Evolutionary conservation across 2,329 filamentous ascomycete species (phyloP).

Genomic region (Lecanicillium sp.): DNA sequence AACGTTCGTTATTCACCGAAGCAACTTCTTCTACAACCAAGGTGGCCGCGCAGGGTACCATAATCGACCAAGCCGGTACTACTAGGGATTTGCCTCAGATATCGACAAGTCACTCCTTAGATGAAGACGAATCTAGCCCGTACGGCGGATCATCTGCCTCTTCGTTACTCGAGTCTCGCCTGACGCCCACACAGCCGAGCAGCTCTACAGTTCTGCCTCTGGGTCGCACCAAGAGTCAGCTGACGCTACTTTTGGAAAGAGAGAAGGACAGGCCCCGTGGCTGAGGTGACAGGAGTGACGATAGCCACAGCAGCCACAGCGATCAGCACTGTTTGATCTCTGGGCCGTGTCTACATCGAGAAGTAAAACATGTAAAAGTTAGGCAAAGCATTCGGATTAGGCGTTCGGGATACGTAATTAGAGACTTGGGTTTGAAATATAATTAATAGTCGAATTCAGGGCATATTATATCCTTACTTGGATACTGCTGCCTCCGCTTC

Average conservation of each 20-base stretch:
- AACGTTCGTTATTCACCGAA: slow-evolving; percentile 27
- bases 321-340: neutral
- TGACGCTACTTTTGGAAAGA: slow-evolving; percentile 51
- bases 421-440: too few relatives aligned
- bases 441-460: too few relatives aligned
- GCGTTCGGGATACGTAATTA: too few relatives aligned
- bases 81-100: slow-evolving; percentile 6
- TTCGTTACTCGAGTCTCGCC: slow-evolving; percentile 31
- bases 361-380: too few relatives aligned
- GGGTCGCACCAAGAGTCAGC: slow-evolving; percentile 54
- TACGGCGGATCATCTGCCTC: slow-evolving; percentile 14
- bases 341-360: too few relatives aligned
- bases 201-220: slow-evolving; percentile 41
- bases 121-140: slow-evolving; percentile 7
- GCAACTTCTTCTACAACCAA: slow-evolving; percentile 36
- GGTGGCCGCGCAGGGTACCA: slow-evolving; percentile 37
- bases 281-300: neutral
- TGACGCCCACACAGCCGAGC: slow-evolving; percentile 46
- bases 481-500: too few relatives aligned
- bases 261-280: slow-evolving; percentile 36
- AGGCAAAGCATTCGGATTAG: too few relatives aligned
- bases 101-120: neutral
- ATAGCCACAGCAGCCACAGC: neutral
- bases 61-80: slow-evolving; percentile 34
- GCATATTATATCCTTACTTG: too few relatives aligned